These are phyloP conservation scores for Tricholoma furcatifolium DNA, from an alignment of 768 basidiomycete species.

Conservation along the genomic window DNA sequence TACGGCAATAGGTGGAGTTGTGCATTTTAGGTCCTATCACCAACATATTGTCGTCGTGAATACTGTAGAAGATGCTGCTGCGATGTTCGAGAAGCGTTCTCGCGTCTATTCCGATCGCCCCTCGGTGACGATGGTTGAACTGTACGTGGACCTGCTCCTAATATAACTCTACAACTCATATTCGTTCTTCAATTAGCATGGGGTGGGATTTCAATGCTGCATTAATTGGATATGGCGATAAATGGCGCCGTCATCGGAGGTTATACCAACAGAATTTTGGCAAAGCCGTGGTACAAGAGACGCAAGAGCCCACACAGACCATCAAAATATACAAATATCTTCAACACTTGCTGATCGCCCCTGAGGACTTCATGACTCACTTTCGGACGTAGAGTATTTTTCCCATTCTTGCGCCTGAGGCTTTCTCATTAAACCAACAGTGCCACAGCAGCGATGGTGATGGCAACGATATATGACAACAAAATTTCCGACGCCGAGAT, in stretches of 20 bases:
- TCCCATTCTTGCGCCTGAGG: neutral
- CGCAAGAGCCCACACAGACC: slow-evolving; percentile 23
- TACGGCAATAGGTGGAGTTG: neutral
- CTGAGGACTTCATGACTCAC: slow-evolving; percentile 15
- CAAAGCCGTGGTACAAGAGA: slow-evolving; percentile 13
- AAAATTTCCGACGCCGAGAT: slow-evolving; percentile 19
- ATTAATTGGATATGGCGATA: slow-evolving; percentile 26
- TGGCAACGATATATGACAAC: slow-evolving; percentile 28
- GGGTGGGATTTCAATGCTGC: slow-evolving; percentile 28
- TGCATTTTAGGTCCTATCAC: neutral
- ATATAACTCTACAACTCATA: neutral
- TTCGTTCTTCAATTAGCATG: slow-evolving; percentile 24
- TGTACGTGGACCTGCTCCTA: slow-evolving; percentile 13
- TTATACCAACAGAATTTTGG: slow-evolving; percentile 28
- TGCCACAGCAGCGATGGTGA: slow-evolving; percentile 14
- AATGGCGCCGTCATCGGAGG: slow-evolving; percentile 30
- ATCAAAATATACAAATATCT: slow-evolving; percentile 23
- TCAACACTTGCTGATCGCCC: slow-evolving; percentile 12
- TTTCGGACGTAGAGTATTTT: slow-evolving; percentile 6
- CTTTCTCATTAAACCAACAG: neutral
- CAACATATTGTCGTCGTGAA: neutral
- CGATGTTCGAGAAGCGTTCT: slow-evolving; percentile 27
- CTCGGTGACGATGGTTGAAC: slow-evolving; percentile 13
- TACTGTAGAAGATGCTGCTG: slow-evolving; percentile 3
- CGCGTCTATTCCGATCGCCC: slow-evolving; percentile 27